Evolutionary conservation across 345 rosid species (phyloP).

Genomic region (Euphorbia pulcherrima): DNA sequence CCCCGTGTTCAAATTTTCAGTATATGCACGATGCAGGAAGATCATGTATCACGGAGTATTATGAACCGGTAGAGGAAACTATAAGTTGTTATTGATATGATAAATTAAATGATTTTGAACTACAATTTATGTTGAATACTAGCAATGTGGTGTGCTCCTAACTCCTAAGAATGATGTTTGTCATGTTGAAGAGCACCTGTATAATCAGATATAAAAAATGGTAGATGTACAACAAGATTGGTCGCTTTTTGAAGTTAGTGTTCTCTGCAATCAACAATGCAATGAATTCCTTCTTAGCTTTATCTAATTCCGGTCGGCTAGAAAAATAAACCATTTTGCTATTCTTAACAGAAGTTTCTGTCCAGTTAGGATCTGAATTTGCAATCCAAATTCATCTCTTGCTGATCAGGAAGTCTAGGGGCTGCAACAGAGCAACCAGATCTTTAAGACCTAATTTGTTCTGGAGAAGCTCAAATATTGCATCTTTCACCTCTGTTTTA

Average conservation of each 20-base stretch:
- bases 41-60: background rate
- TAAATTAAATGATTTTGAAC: background rate
- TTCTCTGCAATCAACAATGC: constrained; percentile 55
- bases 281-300: constrained; percentile 65
- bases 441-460: constrained; percentile 72
- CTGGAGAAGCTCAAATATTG: constrained; percentile 49
- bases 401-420: constrained; percentile 20
- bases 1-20: too few relatives aligned
- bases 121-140: background rate
- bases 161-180: background rate
- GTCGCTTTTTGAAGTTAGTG: constrained; percentile 31
- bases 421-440: constrained; percentile 28
- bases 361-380: constrained; percentile 16
- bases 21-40: too few relatives aligned
- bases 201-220: constrained; percentile 19
- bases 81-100: background rate
- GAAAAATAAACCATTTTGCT: constrained; percentile 37
- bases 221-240: constrained; percentile 20
- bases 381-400: background rate
- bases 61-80: background rate
- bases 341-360: constrained; percentile 24
- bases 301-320: constrained; percentile 67
- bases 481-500: constrained; percentile 44
- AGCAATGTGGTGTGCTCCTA: background rate
- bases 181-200: background rate